Base-by-base conservation (phyloP, 2,329 filamentous ascomycete species). In the Madurella mycetomatis region DNA sequence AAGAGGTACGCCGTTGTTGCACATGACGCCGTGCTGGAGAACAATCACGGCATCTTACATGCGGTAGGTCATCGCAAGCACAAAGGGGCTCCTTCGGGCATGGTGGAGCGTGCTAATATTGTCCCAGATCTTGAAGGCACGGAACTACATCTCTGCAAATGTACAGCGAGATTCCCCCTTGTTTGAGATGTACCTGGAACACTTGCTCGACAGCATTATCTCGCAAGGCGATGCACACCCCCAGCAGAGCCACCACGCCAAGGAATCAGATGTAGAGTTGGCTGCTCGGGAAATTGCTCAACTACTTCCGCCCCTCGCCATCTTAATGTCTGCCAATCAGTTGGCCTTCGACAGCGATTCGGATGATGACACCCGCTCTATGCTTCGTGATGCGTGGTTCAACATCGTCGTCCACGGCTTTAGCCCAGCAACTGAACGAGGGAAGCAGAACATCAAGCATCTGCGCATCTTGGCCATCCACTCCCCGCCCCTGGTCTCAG, bases 361-460 rank as follows among this genome's bases (percentile, higher is more conserved):
- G 51, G 82, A 87, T 49, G 87, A 92, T 49, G 85, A 92, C 55
- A 82, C 84, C 8, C 81, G 88, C 57, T 81, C 83, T 25, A 74
- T 95, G 53, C 81, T 94, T 62, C 85, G 92, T 49, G 92, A 99
- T 76, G 90, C 90, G 5, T 99, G 94, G 94, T 97, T 96, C 74
- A 99, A 99, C 65, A 90, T 97, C 58, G 89, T 92, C 18, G 88
- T 96, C 0, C 94, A 99, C 69, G 94, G 92, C 4, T 95, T 97
- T 67, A 86, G 85, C 9, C 78, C 87, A 11, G 81, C 81, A 15
- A 92, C 90, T 0, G 81, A 85, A 15, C 82, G 88, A 51, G 88
- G 86, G 16, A 86, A 85, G 67, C 82, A 83, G 61, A 84, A 95
- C 64, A 72, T 85, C 47, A 80, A 86, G 54, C 91, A 96, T 66